phyloP scores from a whole-genome alignment of 1,139 yeast genomes.

The Scheffersomyces titani region DNA sequence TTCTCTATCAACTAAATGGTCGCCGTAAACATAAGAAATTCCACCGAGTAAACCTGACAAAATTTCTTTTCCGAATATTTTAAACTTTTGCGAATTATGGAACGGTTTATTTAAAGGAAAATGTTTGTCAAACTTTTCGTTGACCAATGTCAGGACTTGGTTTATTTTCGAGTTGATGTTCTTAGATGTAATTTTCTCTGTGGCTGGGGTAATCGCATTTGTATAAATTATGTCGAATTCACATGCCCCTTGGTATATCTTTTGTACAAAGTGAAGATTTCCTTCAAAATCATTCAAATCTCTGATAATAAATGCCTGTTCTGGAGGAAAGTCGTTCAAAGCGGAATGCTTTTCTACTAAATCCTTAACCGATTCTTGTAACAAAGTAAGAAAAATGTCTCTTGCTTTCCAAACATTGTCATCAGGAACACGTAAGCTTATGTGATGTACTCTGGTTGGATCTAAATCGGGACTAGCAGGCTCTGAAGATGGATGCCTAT shows the following conservation, averaged over 20 bases:
- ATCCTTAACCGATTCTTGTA: slow-evolving; percentile 66
- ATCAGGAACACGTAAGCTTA: slow-evolving; percentile 70
- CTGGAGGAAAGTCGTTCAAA: slow-evolving; percentile 40
- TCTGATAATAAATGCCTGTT: slow-evolving; percentile 56
- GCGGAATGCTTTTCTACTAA: slow-evolving; percentile 39
- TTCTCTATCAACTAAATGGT: slow-evolving; percentile 75
- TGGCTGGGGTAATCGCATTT: slow-evolving; percentile 39
- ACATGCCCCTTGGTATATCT: slow-evolving; percentile 70
- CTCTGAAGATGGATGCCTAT: slow-evolving; percentile 39
- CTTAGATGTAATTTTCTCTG: slow-evolving; percentile 42
- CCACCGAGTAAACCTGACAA: slow-evolving; percentile 89
- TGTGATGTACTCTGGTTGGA: slow-evolving; percentile 61
- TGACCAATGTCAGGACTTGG: slow-evolving; percentile 41
- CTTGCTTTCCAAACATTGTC: slow-evolving; percentile 78
- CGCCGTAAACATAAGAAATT: slow-evolving; percentile 87
- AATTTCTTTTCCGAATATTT: slow-evolving; percentile 70
- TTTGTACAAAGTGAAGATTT: slow-evolving; percentile 77
- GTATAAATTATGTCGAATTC: slow-evolving; percentile 73
- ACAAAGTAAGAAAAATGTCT: slow-evolving; percentile 69
- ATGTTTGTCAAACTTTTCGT: slow-evolving; percentile 53
- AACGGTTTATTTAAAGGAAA: slow-evolving; percentile 64
- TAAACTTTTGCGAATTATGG: slow-evolving; percentile 39
- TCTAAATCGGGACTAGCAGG: slow-evolving; percentile 43
- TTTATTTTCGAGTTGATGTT: slow-evolving; percentile 43
- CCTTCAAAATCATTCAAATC: slow-evolving; percentile 68